phyloP scores from a whole-genome alignment of 2,329 filamentous ascomycete genomes.

The Aspergillus pseudotamarii region DNA sequence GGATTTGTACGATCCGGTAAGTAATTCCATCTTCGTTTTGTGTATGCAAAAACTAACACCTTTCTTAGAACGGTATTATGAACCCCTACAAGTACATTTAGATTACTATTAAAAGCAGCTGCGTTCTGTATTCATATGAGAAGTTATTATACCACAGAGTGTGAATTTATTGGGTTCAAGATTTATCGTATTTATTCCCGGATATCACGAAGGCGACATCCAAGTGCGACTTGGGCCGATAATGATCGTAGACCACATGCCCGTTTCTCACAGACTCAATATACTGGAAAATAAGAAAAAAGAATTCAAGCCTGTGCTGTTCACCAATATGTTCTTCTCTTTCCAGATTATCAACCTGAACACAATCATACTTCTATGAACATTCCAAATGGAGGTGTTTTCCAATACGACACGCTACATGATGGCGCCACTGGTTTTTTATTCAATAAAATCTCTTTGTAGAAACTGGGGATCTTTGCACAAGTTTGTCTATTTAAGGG shows the following conservation, averaged over 20 bases:
- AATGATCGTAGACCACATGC: not conserved
- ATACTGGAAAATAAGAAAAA: not conserved
- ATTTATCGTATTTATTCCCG: not conserved
- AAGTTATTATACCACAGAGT: slow-evolving; percentile 2
- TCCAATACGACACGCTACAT: not conserved
- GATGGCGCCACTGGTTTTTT: not conserved
- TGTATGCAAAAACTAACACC: slow-evolving; percentile 14
- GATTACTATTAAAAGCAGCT: slow-evolving; percentile 8
- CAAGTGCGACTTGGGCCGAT: not conserved
- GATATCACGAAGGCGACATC: not conserved
- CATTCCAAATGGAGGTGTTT: not conserved
- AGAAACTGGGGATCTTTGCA: too few relatives aligned
- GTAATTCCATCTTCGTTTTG: slow-evolving; percentile 36
- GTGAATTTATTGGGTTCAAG: not conserved
- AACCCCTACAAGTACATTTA: slow-evolving; percentile 96
- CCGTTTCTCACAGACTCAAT: not conserved
- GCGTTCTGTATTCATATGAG: not conserved
- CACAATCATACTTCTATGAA: not conserved
- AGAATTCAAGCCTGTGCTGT: not conserved
- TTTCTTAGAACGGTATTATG: slow-evolving; percentile 86
- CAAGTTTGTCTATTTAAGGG: too few relatives aligned
- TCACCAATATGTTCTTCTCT: not conserved
- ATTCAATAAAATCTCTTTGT: not conserved
- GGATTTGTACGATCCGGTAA: slow-evolving; percentile 88
- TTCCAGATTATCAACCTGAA: not conserved